These are phyloP conservation scores for Zasmidium angulare DNA, from an alignment of 2,329 filamentous ascomycete genomes.

Conservation along the genomic window DNA sequence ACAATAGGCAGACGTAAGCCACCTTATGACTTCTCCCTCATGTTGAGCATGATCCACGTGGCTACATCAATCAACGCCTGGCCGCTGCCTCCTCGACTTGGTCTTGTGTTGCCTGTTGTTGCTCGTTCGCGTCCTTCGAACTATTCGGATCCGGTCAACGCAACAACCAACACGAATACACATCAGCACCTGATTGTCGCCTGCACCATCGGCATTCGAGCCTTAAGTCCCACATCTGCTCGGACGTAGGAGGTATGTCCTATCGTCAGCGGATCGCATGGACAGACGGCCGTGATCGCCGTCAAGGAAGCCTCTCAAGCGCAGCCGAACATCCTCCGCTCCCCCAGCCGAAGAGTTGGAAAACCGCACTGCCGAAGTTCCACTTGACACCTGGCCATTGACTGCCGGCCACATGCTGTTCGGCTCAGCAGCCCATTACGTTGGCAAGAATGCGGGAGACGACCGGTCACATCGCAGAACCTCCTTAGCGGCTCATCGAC, in stretches of 20 bases:
- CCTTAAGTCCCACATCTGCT: too few species aligned
- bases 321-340: background rate
- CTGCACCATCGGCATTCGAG: too few species aligned
- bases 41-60: too few species aligned
- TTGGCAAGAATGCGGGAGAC: background rate
- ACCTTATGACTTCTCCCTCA: too few species aligned
- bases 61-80: too few species aligned
- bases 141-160: background rate
- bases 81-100: too few species aligned
- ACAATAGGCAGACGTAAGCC: too few species aligned
- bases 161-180: background rate
- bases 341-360: background rate
- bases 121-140: too few species aligned
- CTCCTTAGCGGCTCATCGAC: background rate
- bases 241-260: too few species aligned
- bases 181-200: too few species aligned
- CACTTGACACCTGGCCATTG: background rate
- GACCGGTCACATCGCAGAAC: background rate
- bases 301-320: background rate
- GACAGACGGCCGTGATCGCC: background rate
- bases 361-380: background rate
- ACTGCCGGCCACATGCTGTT: background rate
- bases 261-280: too few species aligned
- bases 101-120: too few species aligned
- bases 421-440: background rate